phyloP scores from a whole-genome alignment of 78 protist species.

The Salpingoeca rosetta region DNA sequence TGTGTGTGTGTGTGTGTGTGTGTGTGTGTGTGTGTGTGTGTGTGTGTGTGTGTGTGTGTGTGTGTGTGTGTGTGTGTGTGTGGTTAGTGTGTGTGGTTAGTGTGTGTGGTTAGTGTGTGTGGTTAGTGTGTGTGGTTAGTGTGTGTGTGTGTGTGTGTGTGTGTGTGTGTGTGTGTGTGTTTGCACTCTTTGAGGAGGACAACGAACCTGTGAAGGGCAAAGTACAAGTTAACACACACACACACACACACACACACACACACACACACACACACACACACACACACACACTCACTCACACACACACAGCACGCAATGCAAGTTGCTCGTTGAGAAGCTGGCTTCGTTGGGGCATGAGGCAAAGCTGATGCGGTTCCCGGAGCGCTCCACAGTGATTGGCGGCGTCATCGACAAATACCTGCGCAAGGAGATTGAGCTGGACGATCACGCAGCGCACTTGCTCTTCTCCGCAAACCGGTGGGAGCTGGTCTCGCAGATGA shows the following conservation, averaged over 20 bases:
- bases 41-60: too few species aligned
- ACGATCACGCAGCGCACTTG: constrained; percentile 70
- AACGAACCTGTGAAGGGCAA: too few species aligned
- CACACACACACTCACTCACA: too few species aligned
- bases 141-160: too few species aligned
- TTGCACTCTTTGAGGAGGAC: too few species aligned
- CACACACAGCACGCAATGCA: neutral
- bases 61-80: too few species aligned
- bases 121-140: neutral
- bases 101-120: neutral
- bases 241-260: too few species aligned
- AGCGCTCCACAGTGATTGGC: constrained; percentile 74
- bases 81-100: neutral
- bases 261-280: too few species aligned
- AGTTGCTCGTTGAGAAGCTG: neutral
- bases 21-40: neutral
- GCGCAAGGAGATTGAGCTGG: constrained; percentile 31
- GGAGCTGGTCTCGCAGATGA: constrained; percentile 42
- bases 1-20: neutral
- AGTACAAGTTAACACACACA: too few species aligned
- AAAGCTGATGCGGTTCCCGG: constrained; percentile 17
- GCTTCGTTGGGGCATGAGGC: neutral
- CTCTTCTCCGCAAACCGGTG: constrained; percentile 81
- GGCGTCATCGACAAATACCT: constrained; percentile 62
- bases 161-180: too few species aligned